Percentiles rank a stretch among this genome's conserved stretches.
Conservation (phyloP, 768 basidiomycete species). For the Pisolithus albus region DNA sequence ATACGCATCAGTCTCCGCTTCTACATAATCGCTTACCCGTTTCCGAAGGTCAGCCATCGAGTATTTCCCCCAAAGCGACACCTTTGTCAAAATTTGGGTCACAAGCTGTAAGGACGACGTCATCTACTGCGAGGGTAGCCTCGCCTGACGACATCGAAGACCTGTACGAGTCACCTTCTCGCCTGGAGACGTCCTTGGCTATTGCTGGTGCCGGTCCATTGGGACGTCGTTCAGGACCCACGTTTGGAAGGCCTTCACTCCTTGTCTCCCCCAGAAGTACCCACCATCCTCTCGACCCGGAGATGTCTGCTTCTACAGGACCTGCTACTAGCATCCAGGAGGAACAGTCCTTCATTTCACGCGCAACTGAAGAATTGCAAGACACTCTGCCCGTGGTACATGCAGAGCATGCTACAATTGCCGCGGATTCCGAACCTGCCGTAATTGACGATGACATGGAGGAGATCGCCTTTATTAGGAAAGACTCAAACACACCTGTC, state of each 20-base stretch:
- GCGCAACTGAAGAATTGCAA: neutral
- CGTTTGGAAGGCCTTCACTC: constrained; percentile 35
- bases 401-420: neutral
- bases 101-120: neutral
- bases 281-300: neutral
- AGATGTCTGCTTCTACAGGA: neutral
- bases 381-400: neutral
- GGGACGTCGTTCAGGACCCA: constrained; percentile 15
- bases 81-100: neutral
- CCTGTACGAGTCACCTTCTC: constrained; percentile 43
- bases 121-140: neutral
- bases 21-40: neutral
- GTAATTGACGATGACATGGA: constrained; percentile 36
- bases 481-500: constrained; percentile 1
- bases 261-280: constrained; percentile 14
- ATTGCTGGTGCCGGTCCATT: constrained; percentile 54
- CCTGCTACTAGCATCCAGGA: neutral
- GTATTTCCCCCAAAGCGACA: neutral
- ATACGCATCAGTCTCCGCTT: constrained; percentile 14
- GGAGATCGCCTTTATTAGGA: constrained; percentile 19
- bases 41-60: neutral
- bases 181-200: constrained; percentile 61
- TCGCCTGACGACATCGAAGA: constrained; percentile 37
- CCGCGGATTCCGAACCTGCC: constrained; percentile 4
- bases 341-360: no score